A percentile compares a stretch with the other conserved stretches of the same genome.
These are phyloP conservation scores for Omphalotus olearius DNA, from an alignment of 1,284 basidiomycete species.

Conservation along the genomic window DNA sequence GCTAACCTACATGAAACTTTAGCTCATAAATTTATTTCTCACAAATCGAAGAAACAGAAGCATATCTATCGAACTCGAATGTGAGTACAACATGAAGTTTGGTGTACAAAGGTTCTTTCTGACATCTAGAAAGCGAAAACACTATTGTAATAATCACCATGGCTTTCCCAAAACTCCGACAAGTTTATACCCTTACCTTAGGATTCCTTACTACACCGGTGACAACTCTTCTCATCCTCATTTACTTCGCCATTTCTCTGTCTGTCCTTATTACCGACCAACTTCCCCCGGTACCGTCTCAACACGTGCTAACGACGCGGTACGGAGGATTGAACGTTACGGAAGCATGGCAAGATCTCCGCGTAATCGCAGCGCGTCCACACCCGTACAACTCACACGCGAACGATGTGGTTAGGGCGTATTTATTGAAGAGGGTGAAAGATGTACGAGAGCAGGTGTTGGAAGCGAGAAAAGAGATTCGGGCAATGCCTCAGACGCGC, in stretches of 20 bases:
- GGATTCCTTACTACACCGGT: conserved; percentile 6
- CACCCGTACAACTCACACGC: conserved; percentile 75
- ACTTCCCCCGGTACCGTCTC: conserved; percentile 45
- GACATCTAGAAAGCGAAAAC: too few species aligned
- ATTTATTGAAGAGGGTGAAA: conserved; percentile 52
- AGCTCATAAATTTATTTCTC: too few species aligned
- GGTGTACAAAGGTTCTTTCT: too few species aligned
- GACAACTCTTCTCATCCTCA: conserved; percentile 46
- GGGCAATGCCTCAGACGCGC: too few species aligned
- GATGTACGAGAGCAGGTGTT: conserved; percentile 37
- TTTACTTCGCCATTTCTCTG: conserved; percentile 51
- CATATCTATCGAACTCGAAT: too few species aligned
- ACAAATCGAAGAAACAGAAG: too few species aligned
- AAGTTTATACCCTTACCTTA: background rate
- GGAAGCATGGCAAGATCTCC: conserved; percentile 58
- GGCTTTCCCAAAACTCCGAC: background rate
- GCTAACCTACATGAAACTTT: too few species aligned
- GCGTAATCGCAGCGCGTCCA: conserved; percentile 64
- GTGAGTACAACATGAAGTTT: too few species aligned
- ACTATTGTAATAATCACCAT: background rate
- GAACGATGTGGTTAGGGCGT: conserved; percentile 61
- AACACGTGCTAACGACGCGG: conserved; percentile 34
- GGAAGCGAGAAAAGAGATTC: background rate
- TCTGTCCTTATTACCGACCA: conserved; percentile 53
- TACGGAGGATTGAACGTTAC: conserved; percentile 51